These are phyloP conservation scores for Candida parachauliodes DNA, from an alignment of 805 yeast species.

Conservation along the genomic window DNA sequence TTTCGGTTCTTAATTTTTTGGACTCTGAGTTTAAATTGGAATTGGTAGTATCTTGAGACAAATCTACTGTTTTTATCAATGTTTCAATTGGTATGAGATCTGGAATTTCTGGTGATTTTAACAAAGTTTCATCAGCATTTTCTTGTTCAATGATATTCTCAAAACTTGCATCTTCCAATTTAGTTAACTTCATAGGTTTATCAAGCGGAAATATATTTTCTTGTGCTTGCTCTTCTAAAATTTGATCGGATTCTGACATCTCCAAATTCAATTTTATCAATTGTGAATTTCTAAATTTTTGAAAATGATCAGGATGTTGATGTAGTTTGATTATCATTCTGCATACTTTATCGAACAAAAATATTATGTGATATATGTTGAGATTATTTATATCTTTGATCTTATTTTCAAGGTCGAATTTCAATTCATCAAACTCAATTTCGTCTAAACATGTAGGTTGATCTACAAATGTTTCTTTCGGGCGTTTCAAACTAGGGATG, in stretches of 20 bases:
- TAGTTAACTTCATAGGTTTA: slow-evolving; percentile 21
- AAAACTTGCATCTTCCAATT: slow-evolving; percentile 8
- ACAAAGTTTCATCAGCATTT: not conserved
- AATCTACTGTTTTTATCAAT: slow-evolving; percentile 10
- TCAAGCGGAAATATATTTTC: slow-evolving; percentile 16
- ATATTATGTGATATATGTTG: slow-evolving; percentile 32
- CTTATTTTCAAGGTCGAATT: slow-evolving; percentile 27
- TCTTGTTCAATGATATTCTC: slow-evolving; percentile 5
- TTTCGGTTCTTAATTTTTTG: slow-evolving; percentile 14
- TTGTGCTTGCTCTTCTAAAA: not conserved
- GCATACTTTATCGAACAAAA: slow-evolving; percentile 25
- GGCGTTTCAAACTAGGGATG: slow-evolving; percentile 31
- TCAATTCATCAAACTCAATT: slow-evolving; percentile 30
- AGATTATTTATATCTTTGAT: slow-evolving; percentile 32
- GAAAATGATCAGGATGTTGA: slow-evolving; percentile 18
- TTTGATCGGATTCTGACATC: not conserved
- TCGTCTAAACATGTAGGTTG: slow-evolving; percentile 34
- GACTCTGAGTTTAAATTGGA: slow-evolving; percentile 9
- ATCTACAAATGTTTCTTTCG: slow-evolving; percentile 39
- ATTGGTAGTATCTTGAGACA: slow-evolving; percentile 2
- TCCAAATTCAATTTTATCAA: slow-evolving; percentile 15
- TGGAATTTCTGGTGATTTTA: no score
- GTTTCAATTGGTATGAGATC: slow-evolving; percentile 10
- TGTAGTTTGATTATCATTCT: slow-evolving; percentile 32
- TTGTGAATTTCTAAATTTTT: slow-evolving; percentile 23